phyloP scores from a whole-genome alignment of 495 filamentous ascomycete species.

The Xylaria bambusicola region DNA sequence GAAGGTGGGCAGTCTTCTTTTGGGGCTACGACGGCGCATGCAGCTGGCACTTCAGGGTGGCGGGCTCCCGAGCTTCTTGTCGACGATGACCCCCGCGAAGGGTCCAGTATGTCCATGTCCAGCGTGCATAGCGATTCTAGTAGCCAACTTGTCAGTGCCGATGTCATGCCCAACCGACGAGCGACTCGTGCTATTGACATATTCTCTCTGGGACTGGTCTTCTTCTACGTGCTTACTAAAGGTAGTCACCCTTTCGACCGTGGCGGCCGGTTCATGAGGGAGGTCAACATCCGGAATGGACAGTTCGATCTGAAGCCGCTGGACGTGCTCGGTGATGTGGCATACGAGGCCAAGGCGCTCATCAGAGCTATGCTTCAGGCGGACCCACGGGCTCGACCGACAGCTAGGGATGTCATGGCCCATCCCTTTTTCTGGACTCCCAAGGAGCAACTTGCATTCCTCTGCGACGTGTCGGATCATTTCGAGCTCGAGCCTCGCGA shows the following conservation, averaged over 20 bases:
- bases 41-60: constrained; percentile 93
- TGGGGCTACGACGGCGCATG: constrained; percentile 88
- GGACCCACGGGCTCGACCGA: constrained; percentile 69
- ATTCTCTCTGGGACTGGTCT: constrained; percentile 93
- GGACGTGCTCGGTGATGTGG: constrained; percentile 72
- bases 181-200: constrained; percentile 96
- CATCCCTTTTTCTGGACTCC: constrained; percentile 96
- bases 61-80: constrained; percentile 90
- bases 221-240: constrained; percentile 91
- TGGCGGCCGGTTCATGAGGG: constrained; percentile 88
- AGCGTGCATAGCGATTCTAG: constrained; percentile 52
- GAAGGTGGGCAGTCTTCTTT: constrained; percentile 94
- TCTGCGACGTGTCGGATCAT: constrained; percentile 91
- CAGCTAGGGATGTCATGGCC: constrained; percentile 74
- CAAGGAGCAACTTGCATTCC: constrained; percentile 84
- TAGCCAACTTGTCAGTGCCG: constrained; percentile 36
- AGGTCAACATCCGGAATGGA: constrained; percentile 93
- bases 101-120: constrained; percentile 33
- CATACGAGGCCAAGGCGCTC: constrained; percentile 82
- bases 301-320: constrained; percentile 72
- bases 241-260: constrained; percentile 95
- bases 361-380: constrained; percentile 79
- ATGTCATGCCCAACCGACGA: constrained; percentile 64
- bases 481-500: constrained; percentile 90
- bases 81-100: constrained; percentile 62